phyloP scores from a whole-genome alignment of 805 yeast genomes.

The Starmera caribaea region DNA sequence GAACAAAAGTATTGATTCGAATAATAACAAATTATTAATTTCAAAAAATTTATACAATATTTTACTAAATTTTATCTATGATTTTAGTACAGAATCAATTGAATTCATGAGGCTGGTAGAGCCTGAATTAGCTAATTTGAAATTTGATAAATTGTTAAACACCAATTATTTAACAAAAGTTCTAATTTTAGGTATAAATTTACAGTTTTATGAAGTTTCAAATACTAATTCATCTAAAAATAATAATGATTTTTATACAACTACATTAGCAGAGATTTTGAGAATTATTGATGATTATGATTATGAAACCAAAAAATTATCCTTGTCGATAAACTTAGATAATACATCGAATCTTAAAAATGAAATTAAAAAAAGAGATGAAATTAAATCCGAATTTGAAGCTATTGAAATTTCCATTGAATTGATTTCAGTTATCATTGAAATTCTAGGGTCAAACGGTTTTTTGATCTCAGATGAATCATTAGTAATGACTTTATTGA shows the following conservation, averaged over 20 bases:
- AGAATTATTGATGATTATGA: slow-evolving; percentile 21
- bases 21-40: slow-evolving; percentile 18
- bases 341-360: slow-evolving; percentile 24
- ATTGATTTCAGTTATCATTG: slow-evolving; percentile 65
- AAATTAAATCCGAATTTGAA: slow-evolving; percentile 45
- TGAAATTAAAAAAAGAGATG: slow-evolving; percentile 29
- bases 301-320: slow-evolving; percentile 21
- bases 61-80: slow-evolving; percentile 47
- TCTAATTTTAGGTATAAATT: slow-evolving; percentile 26
- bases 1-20: slow-evolving; percentile 19
- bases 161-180: slow-evolving; percentile 22
- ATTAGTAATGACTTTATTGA: slow-evolving; percentile 30
- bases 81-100: slow-evolving; percentile 47
- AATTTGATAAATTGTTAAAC: neutral
- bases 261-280: slow-evolving; percentile 17
- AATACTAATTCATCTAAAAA: slow-evolving; percentile 4
- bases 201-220: slow-evolving; percentile 26
- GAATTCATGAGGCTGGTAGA: slow-evolving; percentile 32
- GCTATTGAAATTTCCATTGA: slow-evolving; percentile 68
- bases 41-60: slow-evolving; percentile 39
- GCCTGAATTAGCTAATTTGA: neutral
- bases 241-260: slow-evolving; percentile 13
- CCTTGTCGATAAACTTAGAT: slow-evolving; percentile 20
- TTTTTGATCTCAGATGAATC: slow-evolving; percentile 18
- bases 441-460: slow-evolving; percentile 27